Evolutionary conservation across 352 stramenopile genomes (phyloP), one percentile per base, ranked within the genome.

Genomic region (Phytophthora crassamura): DNA sequence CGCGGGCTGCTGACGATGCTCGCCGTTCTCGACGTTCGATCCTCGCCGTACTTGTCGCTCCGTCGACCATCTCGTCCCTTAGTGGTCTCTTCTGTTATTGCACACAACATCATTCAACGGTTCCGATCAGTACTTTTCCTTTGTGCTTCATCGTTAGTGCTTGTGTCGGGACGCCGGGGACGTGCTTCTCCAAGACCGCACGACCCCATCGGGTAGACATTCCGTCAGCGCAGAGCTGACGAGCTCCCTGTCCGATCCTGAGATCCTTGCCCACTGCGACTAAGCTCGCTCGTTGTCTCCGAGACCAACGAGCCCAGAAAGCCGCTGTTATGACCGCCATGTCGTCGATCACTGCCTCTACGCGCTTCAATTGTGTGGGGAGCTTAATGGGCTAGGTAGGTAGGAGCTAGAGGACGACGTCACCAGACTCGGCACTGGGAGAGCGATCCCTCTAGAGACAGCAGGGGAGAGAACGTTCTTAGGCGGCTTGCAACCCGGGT

Each of bases 301-400:
- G 7, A 25, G n/a, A 2, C 39, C 10, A 10, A 25, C 39, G 16
- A 15, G 39, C 39, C 39, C 39, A 46, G 39, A 10, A 30, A 46
- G 16, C 39, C 39, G 3, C 39, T 46, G n/a, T 46, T n/a, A 46
- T 46, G 39, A 46, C 39, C 39, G 28, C 39, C 39, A 46, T 45
- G 32, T 45, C 39, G 39, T 45, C 39, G 39, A n/a, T 45, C 5
- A 18, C 39, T 9, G 43, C 25, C 14, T 14, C 15, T 38, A 51
- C 12, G 43, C 43, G 25, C 4, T 39, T n/a, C 28, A 51, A 51
- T 28, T 28, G 43, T 35, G n/a, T n/a, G n/a, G n/a, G n/a, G n/a
- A n/a, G n/a, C n/a, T n/a, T n/a, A n/a, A n/a, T n/a, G n/a, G n/a
- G n/a, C n/a, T n/a, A n/a, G n/a, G n/a, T n/a, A n/a, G n/a, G n/a